Percentiles rank a stretch among this genome's conserved stretches.
These are phyloP conservation scores for Camellia oleifera DNA, from an alignment of 179 eudicot species.

Conservation along the genomic window DNA sequence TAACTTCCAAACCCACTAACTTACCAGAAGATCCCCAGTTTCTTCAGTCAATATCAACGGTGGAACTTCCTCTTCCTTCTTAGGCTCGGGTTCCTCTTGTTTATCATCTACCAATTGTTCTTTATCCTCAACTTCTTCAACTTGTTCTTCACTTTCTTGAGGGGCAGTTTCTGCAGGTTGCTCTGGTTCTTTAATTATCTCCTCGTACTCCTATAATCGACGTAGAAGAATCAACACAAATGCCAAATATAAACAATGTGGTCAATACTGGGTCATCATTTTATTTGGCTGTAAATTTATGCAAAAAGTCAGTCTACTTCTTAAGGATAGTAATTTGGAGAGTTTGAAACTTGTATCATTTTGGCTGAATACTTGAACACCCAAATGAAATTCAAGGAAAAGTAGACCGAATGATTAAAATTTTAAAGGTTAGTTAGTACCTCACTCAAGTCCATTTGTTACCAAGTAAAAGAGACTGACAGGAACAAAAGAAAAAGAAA, in stretches of 20 bases:
- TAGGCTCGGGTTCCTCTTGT: constrained; percentile 38
- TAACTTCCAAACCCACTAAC: background rate
- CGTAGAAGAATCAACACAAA: constrained; percentile 4
- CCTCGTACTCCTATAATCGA: constrained; percentile 61
- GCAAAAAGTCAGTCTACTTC: background rate
- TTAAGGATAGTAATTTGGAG: background rate
- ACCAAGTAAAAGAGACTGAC: background rate
- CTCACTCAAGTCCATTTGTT: background rate
- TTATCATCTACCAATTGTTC: constrained; percentile 32
- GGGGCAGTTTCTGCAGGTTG: constrained; percentile 40
- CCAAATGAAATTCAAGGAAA: background rate
- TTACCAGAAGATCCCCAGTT: constrained; percentile 74
- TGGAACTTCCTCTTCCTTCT: constrained; percentile 44
- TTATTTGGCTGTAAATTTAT: background rate
- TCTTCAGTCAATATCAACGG: constrained; percentile 53
- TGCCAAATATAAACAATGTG: background rate
- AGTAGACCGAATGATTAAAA: background rate
- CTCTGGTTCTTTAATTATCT: constrained; percentile 40
- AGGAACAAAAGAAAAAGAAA: background rate
- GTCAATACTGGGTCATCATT: background rate
- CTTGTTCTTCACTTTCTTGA: constrained; percentile 41
- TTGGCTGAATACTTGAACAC: background rate
- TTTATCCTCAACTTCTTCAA: constrained; percentile 47
- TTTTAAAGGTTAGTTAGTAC: background rate
- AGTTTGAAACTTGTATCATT: background rate